Base-by-base conservation (phyloP, 2,329 filamentous ascomycete species). In the Alternaria sp. region DNA sequence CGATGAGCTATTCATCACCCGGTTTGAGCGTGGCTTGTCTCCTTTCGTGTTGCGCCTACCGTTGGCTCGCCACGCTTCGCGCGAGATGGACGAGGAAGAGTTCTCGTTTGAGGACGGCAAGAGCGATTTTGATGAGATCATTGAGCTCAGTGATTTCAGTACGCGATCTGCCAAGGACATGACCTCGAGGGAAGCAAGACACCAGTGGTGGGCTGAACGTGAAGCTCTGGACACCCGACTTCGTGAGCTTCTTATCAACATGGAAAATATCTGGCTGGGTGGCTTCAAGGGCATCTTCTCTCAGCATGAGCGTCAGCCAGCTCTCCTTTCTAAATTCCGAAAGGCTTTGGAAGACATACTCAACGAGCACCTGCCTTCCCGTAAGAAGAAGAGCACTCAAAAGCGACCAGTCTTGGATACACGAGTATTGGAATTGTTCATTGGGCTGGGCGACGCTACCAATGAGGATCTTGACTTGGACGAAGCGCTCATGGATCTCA, bases 281-380 rank as follows among this genome's bases (percentile, higher is more conserved):
- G 96, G 96, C 0, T 99, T 99, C 85, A 91, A 90, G 61, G 94
- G 95, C 15, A 90, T 99, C n/a, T 95, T 99, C 75, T 94, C 93
- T 1, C 91, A 92, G 57, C 87, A 91, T 57, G 80, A 84, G 52
- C 85, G 86, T 40, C 85, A 90, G 19, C 82, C 87, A 1, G 85
- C 89, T 25, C 82, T 92, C 11, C 82, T 98, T 30, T 86, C 88
- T 6, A 88, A 88, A 28, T 98, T 99, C 76, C 89, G 93, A 32
- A 89, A 87, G 74, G 88, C 87, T 5, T 93, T 99, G 67, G 87
- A 94, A 58, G 87, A 87, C 60, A 91, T 96, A 4, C 85, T 99
- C 11, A 90, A 95, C 74, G 91, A 91, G 62, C 89, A 97, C 79
- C 84, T 99, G 6, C 96, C 96, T 0, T 98, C 96, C 4, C 87